Base-by-base conservation (phyloP, 2,329 filamentous ascomycete genomes). In the Ophiognomonia clavigignenti-juglandacearum region DNA sequence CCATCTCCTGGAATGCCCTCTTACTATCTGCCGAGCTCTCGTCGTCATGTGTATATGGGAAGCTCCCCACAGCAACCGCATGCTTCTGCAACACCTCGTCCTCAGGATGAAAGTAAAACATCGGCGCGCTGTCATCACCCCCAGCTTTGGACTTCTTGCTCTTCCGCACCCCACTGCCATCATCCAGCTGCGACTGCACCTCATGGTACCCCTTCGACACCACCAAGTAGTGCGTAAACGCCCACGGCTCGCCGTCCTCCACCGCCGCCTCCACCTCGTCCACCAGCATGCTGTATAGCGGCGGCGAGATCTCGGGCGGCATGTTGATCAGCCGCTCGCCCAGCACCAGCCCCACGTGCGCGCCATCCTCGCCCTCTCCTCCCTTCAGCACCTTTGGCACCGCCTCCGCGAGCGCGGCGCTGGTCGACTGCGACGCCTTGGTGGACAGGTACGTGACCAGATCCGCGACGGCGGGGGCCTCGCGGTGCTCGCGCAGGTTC, bases 281-380 rank as follows among this genome's bases (percentile, higher is more conserved):
- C 40, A 88, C 73, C 42, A 98, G 79, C 89, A 96, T 96, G 42
- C 78, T 82, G 76, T 96, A 97, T 81, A 97, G 86, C 4, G 93
- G 92, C 24, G 93, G 92, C 13, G 90, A 82, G 53, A 96, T 83
- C 67, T 97, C 88, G 14, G 88, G 75, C n/a, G 93, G 93, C 74
- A 96, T 91, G 71, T 98, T 98, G 73, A 98, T 90, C 59, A 97
- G 75, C 19, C 92, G 83, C 67, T 98, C 93, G 3, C 89, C 88
- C n/a, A 98, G 74, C 23, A 98, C 78, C 14, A 98, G 72, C 4
- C 90, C 93, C 47, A 96, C 78, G 46, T 89, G 82, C 47, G 76
- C 71, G n/a, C n/a, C n/a, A n/a, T n/a, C n/a, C 13, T 69, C 68
- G 6, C 70, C 67, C n/a, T n/a, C n/a, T n/a, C n/a, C n/a, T n/a